These are phyloP conservation scores for Polytolypa hystricis DNA, from an alignment of 2,329 filamentous ascomycete genomes.

Conservation along the genomic window DNA sequence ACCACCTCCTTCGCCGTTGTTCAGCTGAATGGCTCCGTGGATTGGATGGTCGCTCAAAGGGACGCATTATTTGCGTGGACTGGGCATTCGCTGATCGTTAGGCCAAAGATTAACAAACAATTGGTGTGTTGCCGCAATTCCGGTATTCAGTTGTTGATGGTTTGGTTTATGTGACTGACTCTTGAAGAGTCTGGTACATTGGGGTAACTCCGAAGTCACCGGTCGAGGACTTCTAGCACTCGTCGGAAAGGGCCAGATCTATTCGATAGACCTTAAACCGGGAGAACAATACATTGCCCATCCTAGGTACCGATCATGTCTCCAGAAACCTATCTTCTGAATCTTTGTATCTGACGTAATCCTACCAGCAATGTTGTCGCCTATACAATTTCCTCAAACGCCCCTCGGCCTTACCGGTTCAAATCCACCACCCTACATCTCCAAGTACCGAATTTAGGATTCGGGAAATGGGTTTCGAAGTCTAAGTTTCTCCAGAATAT, in stretches of 20 bases:
- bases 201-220: slow-evolving; percentile 82
- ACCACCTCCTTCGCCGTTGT: slow-evolving; percentile 79
- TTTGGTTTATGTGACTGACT: slow-evolving; percentile 25
- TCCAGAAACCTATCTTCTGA: no score
- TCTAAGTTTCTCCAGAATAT: slow-evolving; percentile 63
- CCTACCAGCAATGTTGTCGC: slow-evolving; percentile 66
- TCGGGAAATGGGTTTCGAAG: slow-evolving; percentile 54
- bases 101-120: slow-evolving; percentile 61
- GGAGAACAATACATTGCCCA: slow-evolving; percentile 88
- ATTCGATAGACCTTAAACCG: slow-evolving; percentile 66
- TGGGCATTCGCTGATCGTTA: slow-evolving; percentile 68
- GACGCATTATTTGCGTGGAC: slow-evolving; percentile 93
- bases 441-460: slow-evolving; percentile 60
- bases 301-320: slow-evolving; percentile 43
- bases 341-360: no score
- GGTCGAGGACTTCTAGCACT: slow-evolving; percentile 79
- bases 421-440: slow-evolving; percentile 63
- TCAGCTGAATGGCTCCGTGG: slow-evolving; percentile 81
- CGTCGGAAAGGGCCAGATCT: slow-evolving; percentile 77
- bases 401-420: slow-evolving; percentile 77
- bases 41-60: slow-evolving; percentile 88
- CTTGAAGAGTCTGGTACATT: slow-evolving; percentile 60
- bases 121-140: slow-evolving; percentile 39
- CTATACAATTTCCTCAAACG: slow-evolving; percentile 64
- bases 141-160: not conserved